These are phyloP conservation scores for Colletotrichum brevisporum DNA, from an alignment of 2,329 filamentous ascomycete species.

Conservation along the genomic window DNA sequence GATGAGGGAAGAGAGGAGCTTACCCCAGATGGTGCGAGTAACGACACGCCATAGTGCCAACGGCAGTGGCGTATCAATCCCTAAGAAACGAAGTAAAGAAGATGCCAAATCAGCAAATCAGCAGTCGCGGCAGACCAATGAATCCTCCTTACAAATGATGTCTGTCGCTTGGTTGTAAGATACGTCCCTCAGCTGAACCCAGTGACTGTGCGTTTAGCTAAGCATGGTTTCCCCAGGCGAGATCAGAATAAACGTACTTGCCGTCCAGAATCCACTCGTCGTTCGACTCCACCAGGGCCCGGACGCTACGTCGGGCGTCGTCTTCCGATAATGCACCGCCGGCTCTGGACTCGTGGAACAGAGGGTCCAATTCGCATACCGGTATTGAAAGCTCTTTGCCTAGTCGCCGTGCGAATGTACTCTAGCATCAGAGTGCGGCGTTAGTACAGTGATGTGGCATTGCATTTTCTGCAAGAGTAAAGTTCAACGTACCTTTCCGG, in stretches of 20 bases:
- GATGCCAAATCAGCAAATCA: constrained; percentile 3
- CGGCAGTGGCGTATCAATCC: constrained; percentile 10
- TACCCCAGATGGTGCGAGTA: constrained; percentile 11
- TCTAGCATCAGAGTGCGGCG: constrained; percentile 3
- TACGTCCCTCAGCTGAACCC: constrained; percentile 1
- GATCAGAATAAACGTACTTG: background rate
- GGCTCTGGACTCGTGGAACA: constrained; percentile 3
- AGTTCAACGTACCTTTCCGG: constrained; percentile 5
- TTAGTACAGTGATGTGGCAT: constrained; percentile 5
- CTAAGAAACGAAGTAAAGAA: background rate
- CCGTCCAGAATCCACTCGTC: constrained; percentile 10
- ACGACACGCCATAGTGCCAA: constrained; percentile 6
- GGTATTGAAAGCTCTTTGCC: constrained; percentile 11
- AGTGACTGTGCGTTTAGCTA: background rate
- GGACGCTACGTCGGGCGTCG: background rate
- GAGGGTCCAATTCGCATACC: constrained; percentile 5
- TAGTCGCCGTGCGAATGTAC: constrained; percentile 9
- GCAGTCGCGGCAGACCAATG: background rate
- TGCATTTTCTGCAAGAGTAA: background rate
- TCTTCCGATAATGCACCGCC: constrained; percentile 2
- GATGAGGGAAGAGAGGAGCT: background rate
- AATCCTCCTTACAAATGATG: constrained; percentile 3
- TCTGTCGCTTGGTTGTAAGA: constrained; percentile 8
- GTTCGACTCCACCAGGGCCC: constrained; percentile 4
- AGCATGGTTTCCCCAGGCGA: constrained; percentile 1